Percentiles rank a stretch among this genome's conserved stretches.
Evolutionary conservation across 2,329 filamentous ascomycete species (phyloP).

Genomic region (Colletotrichum spaethianum): DNA sequence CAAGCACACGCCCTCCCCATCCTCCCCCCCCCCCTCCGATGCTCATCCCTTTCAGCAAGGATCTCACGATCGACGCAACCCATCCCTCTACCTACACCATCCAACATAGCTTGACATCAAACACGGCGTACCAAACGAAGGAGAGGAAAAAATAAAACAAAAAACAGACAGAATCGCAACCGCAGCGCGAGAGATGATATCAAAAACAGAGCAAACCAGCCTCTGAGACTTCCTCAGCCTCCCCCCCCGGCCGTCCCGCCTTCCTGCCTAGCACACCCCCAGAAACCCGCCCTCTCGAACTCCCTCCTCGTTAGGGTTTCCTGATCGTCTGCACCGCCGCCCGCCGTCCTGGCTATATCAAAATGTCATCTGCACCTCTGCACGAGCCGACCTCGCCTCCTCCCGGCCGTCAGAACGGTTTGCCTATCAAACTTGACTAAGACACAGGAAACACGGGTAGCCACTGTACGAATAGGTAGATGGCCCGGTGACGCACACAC

Average conservation of each 20-base stretch:
- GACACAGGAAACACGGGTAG: background rate
- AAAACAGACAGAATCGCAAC: no score
- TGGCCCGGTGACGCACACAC: background rate
- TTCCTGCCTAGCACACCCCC: conserved; percentile 22
- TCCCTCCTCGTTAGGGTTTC: background rate
- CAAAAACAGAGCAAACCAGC: background rate
- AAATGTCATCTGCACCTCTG: background rate
- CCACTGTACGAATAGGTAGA: background rate
- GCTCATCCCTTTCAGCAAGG: background rate
- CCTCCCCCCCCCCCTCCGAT: background rate
- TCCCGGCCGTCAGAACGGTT: background rate
- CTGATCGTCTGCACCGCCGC: background rate
- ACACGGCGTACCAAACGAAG: background rate
- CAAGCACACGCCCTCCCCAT: background rate
- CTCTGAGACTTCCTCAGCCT: background rate
- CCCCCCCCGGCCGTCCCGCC: conserved; percentile 22
- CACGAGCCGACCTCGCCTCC: background rate
- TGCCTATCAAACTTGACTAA: background rate
- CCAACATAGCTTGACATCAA: background rate
- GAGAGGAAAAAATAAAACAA: no score
- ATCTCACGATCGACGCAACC: conserved; percentile 6
- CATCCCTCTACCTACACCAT: conserved; percentile 1
- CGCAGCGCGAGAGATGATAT: background rate
- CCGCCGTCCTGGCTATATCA: background rate
- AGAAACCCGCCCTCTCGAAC: background rate